Base-by-base conservation (phyloP, 139 green algal species). In the Microglena sp. region DNA sequence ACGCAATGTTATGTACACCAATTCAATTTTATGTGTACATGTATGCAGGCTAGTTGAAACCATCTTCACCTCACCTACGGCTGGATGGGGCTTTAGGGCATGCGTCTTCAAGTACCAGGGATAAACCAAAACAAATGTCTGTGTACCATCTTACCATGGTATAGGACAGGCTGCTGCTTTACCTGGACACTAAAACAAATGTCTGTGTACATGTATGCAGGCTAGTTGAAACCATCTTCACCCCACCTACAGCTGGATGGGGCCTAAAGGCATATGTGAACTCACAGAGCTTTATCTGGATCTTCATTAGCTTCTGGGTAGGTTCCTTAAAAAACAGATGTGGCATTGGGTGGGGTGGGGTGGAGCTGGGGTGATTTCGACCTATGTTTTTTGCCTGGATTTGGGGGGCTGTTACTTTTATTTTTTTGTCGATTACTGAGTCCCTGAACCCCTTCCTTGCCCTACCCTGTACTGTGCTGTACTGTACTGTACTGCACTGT, bases 241-340 rank as follows among this genome's bases (percentile, higher is more conserved):
- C n/a, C 40, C 66, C 72, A n/a, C 72, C 66, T 7, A 74, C 56
- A 1, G 29, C 44, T 1, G 75, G 79, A 34, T 78, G 64, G 70
- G 72, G 58, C 29, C 29, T 76, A 56, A 67, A 86, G 67, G 29
- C 74, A 11, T 86, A 86, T 57, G 70, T 73, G 3, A 46, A 79
- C 11, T 60, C 67, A 7, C 75, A 86, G 50, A 78, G 68, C 60
- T 80, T 74, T 4, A 66, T 86, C 8, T 86, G 79, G 79, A 60
- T 86, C 21, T 79, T 82, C 45, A 64, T 75, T 21, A 71, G 70
- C 5, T 61, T 61, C 11, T 75, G 59, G 45, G 72, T 82, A n/a
- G n/a, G n/a, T n/a, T n/a, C n/a, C n/a, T n/a, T n/a, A n/a, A n/a
- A n/a, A n/a, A 0, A 32, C n/a, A n/a, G n/a, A n/a, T n/a, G n/a